Conservation (phyloP, 768 basidiomycete genomes). For the Rubroboletus pulcherrimus region DNA sequence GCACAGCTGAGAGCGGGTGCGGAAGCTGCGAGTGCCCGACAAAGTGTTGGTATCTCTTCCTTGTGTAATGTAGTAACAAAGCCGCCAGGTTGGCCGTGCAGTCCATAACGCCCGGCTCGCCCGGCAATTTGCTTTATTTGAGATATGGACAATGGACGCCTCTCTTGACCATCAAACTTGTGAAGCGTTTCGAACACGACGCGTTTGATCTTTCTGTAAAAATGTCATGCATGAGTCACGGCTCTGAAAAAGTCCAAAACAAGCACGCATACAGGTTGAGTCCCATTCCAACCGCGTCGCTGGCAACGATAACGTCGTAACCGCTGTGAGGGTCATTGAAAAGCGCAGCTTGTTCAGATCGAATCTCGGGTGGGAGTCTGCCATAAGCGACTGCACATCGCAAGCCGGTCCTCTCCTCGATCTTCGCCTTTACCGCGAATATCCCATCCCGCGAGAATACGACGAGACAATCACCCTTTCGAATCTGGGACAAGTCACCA, state of each 20-base stretch:
- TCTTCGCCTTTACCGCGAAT: constrained; percentile 65
- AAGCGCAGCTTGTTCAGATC: constrained; percentile 86
- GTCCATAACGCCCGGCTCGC: constrained; percentile 85
- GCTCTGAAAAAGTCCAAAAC: not conserved
- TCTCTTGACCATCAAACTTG: constrained; percentile 58
- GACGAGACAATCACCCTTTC: constrained; percentile 87
- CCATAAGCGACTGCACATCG: constrained; percentile 93
- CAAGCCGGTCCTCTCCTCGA: constrained; percentile 71
- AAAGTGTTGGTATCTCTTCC: constrained; percentile 59
- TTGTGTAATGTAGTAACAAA: constrained; percentile 67
- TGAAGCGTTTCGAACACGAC: constrained; percentile 69
- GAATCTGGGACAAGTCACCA: constrained; percentile 56
- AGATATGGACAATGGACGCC: constrained; percentile 55
- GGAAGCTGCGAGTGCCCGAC: constrained; percentile 49
- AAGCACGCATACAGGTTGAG: constrained; percentile 75
- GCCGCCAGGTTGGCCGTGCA: constrained; percentile 57
- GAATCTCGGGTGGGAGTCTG: constrained; percentile 83
- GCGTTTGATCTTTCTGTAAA: constrained; percentile 80
- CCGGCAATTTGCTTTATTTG: constrained; percentile 94
- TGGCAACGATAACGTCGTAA: constrained; percentile 87
- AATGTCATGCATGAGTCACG: not conserved
- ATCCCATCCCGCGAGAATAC: constrained; percentile 76
- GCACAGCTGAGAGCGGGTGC: constrained; percentile 52
- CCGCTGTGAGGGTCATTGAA: constrained; percentile 86
- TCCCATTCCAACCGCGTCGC: constrained; percentile 97